Evolutionary conservation across 2,329 filamentous ascomycete species (phyloP), one percentile per base, ranked within the genome.

Genomic region (Trichoderma koningiopsis): DNA sequence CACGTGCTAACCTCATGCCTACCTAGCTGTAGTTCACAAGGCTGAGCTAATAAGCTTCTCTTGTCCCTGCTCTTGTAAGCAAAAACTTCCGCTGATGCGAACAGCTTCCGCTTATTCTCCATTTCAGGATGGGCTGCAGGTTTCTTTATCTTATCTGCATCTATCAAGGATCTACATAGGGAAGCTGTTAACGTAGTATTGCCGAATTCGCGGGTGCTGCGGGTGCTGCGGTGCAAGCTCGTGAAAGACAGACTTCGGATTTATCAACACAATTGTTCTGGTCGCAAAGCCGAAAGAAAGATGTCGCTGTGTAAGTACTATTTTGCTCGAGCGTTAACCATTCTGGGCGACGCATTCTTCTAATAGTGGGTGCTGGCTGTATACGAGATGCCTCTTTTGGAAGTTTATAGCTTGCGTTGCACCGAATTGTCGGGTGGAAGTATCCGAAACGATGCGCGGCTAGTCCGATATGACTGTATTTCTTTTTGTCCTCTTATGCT

Each of bases 311-410:
- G 19, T 43, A 19, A 43, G n/a, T n/a, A 43, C 16, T 14, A 35
- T 3, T 1, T 5, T 35, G 19, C 19, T 8, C 7, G 22, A 49
- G 47, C 47, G 22, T 22, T 49, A 19, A 5, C 49, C 49, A 33
- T 22, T 49, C 43, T 35, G 14, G 59, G 59, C n/a, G 22, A 24
- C 49, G 14, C n/a, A 33, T 16, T 37, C 31, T 27, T 29, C 19
- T 27, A 24, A 33, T 7, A n/a, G 47, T 47, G 19, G 47, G 27
- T 22, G 47, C 37, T 24, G 14, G 53, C 53, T 43, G 5, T 66
- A 43, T 40, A 66, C 63, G 63, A 66, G 35, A 57, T 66, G 14
- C 63, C 53, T 19, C 37, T 66, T 66, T 49, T 5, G 63, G 63
- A 31, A 49, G 33, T 31, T 43, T 57, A 6, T 24, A 56, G 35